These are phyloP conservation scores for Arabidopsis thaliana DNA, from an alignment of 345 rosid genomes.

Conservation along the genomic window DNA sequence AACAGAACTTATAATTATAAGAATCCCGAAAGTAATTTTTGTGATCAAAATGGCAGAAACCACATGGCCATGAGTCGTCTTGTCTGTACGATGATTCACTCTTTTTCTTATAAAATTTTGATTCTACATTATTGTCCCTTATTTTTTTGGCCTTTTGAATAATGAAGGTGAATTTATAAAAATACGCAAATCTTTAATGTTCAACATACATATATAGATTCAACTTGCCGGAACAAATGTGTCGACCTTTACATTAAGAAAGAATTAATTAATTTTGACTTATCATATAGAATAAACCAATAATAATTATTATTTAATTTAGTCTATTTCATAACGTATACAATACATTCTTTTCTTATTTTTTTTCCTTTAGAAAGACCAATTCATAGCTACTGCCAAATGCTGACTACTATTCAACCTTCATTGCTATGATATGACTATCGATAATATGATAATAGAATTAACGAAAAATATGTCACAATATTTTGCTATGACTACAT, in stretches of 20 bases:
- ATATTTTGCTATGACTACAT: neutral
- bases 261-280: neutral
- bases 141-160: constrained; percentile 3
- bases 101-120: neutral
- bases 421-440: neutral
- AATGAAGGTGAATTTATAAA: neutral
- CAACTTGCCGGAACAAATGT: neutral
- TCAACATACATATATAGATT: neutral
- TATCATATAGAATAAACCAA: too few species aligned
- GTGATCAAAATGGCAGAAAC: constrained; percentile 35
- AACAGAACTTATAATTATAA: constrained; percentile 16
- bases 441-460: neutral
- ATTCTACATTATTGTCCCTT: constrained; percentile 18
- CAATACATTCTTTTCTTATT: too few species aligned
- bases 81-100: constrained; percentile 39
- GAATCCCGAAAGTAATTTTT: constrained; percentile 39
- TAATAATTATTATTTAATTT: neutral
- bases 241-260: neutral
- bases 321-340: neutral
- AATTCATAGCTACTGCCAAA: neutral
- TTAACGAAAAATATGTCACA: neutral
- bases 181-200: neutral
- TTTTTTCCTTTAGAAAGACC: neutral
- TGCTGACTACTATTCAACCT: neutral
- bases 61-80: constrained; percentile 43